A percentile compares a stretch with the other conserved stretches of the same genome.
phyloP scores from a whole-genome alignment of 2,329 filamentous ascomycete species.

The Penicillium sp. region DNA sequence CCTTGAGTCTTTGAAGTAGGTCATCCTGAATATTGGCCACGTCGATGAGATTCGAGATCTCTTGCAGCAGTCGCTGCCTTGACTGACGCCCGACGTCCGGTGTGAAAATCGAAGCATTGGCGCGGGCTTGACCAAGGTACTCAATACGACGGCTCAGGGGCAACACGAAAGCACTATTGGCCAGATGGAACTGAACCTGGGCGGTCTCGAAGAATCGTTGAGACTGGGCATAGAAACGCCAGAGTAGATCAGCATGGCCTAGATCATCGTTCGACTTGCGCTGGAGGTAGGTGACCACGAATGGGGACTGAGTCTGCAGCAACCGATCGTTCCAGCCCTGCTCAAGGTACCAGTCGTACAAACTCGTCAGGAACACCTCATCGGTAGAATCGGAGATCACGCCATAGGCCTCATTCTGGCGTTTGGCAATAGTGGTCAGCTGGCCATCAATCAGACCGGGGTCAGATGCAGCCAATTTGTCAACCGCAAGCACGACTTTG shows the following conservation, averaged over 20 bases:
- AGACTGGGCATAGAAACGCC: conserved; percentile 85
- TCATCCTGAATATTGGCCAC: conserved; percentile 95
- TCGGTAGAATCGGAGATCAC: conserved; percentile 86
- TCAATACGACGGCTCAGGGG: conserved; percentile 82
- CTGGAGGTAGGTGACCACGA: conserved; percentile 81
- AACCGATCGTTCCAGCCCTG: conserved; percentile 83
- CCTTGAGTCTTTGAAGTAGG: conserved; percentile 71
- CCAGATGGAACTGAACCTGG: conserved; percentile 77
- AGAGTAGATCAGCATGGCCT: conserved; percentile 83
- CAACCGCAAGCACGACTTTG: conserved; percentile 72
- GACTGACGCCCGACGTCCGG: conserved; percentile 73
- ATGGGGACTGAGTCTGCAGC: conserved; percentile 77
- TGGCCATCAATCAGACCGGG: conserved; percentile 76
- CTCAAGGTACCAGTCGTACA: conserved; percentile 97
- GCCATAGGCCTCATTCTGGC: conserved; percentile 82
- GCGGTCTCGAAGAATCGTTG: conserved; percentile 83
- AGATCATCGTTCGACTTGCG: conserved; percentile 70
- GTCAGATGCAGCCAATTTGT: conserved; percentile 65
- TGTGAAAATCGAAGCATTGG: conserved; percentile 83
- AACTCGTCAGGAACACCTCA: conserved; percentile 88
- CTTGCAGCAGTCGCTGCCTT: conserved; percentile 80
- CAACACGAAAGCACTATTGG: conserved; percentile 76
- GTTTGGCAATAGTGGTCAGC: conserved; percentile 70
- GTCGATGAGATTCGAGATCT: conserved; percentile 82
- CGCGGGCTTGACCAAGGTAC: conserved; percentile 85